These are phyloP conservation scores for Ceratocystis harringtonii DNA, from an alignment of 2,329 filamentous ascomycete genomes.

Conservation along the genomic window DNA sequence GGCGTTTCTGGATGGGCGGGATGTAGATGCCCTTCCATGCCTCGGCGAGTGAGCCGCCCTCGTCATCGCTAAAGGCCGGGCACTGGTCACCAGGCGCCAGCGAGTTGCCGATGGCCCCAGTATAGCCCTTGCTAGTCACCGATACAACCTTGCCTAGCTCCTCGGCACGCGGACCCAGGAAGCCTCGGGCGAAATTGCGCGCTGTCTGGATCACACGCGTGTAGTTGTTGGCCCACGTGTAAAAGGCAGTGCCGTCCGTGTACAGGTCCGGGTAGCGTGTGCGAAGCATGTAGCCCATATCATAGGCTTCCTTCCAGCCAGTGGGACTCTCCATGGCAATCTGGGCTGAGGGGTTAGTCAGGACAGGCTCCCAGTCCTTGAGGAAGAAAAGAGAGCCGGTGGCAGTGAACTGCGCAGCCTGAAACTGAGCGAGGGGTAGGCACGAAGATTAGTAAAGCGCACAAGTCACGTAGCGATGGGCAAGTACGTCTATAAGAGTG, in stretches of 20 bases:
- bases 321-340: constrained; percentile 45
- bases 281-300: constrained; percentile 38
- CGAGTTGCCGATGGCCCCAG: constrained; percentile 42
- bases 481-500: too few species aligned
- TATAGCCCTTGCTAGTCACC: constrained; percentile 40
- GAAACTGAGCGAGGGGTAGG: constrained; percentile 30
- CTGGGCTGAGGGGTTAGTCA: constrained; percentile 39
- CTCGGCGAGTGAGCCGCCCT: constrained; percentile 32
- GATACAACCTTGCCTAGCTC: constrained; percentile 41
- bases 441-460: background rate
- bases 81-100: constrained; percentile 49
- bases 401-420: constrained; percentile 37
- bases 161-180: constrained; percentile 40
- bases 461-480: background rate
- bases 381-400: constrained; percentile 41
- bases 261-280: constrained; percentile 38
- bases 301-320: constrained; percentile 46
- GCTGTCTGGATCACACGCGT: constrained; percentile 48
- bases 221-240: constrained; percentile 53
- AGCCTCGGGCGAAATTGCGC: constrained; percentile 45
- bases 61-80: constrained; percentile 40
- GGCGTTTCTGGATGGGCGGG: constrained; percentile 36
- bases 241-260: constrained; percentile 34
- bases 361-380: constrained; percentile 40
- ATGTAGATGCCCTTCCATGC: constrained; percentile 38